These are phyloP conservation scores for Dunaliella salina DNA, from an alignment of 163 green algal species.

Conservation along the genomic window DNA sequence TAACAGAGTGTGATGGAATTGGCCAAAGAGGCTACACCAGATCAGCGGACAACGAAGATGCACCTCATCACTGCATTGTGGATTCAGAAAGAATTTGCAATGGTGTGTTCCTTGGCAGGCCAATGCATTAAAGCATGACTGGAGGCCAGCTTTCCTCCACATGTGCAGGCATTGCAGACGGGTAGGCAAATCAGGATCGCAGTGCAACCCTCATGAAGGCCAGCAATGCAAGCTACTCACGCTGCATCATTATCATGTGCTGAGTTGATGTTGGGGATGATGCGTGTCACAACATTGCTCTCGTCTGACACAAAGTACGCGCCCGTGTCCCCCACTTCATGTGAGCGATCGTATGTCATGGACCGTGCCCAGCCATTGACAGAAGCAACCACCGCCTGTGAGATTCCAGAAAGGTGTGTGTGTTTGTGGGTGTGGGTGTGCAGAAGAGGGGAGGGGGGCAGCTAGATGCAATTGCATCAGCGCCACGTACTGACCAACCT, in stretches of 20 bases:
- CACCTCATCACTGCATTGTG: too few relatives aligned
- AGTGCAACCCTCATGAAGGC: too few relatives aligned
- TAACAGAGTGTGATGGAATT: too few relatives aligned
- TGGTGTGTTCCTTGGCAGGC: too few relatives aligned
- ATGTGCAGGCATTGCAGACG: too few relatives aligned
- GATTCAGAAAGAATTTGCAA: too few relatives aligned
- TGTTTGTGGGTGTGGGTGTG: not conserved
- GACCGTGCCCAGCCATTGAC: slow-evolving; percentile 49
- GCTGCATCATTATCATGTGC: slow-evolving; percentile 9
- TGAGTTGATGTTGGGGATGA: slow-evolving; percentile 25
- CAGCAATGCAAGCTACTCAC: not conserved
- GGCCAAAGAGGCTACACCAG: too few relatives aligned
- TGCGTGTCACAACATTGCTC: slow-evolving; percentile 29
- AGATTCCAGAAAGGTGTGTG: not conserved
- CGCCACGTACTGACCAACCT: not conserved
- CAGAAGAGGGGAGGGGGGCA: not conserved
- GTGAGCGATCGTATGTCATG: slow-evolving; percentile 39
- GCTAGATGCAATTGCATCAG: not conserved
- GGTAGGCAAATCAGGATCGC: too few relatives aligned
- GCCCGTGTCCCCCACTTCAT: slow-evolving; percentile 39
- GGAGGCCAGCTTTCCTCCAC: too few relatives aligned
- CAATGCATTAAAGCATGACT: too few relatives aligned
- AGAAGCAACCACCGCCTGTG: not conserved
- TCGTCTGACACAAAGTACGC: slow-evolving; percentile 48
- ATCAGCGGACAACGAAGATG: too few relatives aligned